These are phyloP conservation scores for Euphrasia arctica DNA, from an alignment of 305 asterid species.

Conservation along the genomic window DNA sequence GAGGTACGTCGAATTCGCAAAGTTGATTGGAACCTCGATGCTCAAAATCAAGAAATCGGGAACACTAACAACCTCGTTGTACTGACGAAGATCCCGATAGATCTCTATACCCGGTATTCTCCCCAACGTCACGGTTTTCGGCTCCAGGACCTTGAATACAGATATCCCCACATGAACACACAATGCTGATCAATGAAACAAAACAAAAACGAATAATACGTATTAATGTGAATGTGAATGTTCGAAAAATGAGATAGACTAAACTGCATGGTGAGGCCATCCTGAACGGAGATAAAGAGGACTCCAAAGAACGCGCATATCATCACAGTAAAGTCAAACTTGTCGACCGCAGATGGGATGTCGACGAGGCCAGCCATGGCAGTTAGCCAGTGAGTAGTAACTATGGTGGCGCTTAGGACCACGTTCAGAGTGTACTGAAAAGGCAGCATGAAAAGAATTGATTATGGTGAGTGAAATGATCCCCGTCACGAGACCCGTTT, in stretches of 20 bases:
- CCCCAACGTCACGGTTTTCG: constrained; percentile 61
- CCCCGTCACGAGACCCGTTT: constrained; percentile 71
- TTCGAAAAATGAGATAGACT: constrained; percentile 3
- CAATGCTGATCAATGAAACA: neutral
- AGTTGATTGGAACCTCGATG: constrained; percentile 73
- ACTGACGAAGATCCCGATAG: constrained; percentile 54
- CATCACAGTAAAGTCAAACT: constrained; percentile 64
- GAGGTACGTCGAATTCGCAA: constrained; percentile 67
- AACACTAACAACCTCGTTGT: constrained; percentile 47
- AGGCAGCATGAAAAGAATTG: constrained; percentile 49
- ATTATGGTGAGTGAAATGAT: constrained; percentile 65
- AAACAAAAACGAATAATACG: no score
- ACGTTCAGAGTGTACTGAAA: constrained; percentile 78
- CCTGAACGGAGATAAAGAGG: constrained; percentile 62
- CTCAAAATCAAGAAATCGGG: constrained; percentile 64
- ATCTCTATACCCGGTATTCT: constrained; percentile 59
- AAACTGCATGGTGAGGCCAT: constrained; percentile 74
- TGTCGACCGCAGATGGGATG: constrained; percentile 70
- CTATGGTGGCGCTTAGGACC: constrained; percentile 61
- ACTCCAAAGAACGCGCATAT: constrained; percentile 71
- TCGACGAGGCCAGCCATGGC: constrained; percentile 71
- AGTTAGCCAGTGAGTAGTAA: no score
- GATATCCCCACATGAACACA: constrained; percentile 59
- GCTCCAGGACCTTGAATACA: constrained; percentile 63
- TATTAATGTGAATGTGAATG: no score